Evolutionary conservation across 2,329 filamentous ascomycete genomes (phyloP).

Genomic region (Aureobasidium musti): DNA sequence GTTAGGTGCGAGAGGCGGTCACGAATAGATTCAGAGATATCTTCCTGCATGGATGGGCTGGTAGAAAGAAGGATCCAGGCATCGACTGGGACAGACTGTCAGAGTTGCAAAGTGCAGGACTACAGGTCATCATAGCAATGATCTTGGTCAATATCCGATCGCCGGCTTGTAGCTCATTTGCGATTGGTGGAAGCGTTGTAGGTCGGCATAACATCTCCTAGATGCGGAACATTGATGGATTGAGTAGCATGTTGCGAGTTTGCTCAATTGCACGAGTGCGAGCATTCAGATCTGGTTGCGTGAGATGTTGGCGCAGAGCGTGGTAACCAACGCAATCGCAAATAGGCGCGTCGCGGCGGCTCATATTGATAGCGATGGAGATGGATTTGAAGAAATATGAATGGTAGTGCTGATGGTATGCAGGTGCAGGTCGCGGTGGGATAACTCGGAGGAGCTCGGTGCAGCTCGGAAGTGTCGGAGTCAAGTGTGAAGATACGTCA

Average conservation of each 20-base stretch:
- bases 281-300: not conserved
- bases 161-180: not conserved
- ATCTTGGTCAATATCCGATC: not conserved
- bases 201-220: not conserved
- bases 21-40: not conserved
- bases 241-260: not conserved
- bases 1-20: not conserved
- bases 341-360: too few species aligned
- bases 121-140: not conserved
- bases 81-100: not conserved
- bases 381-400: not conserved
- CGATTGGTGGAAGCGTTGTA: not conserved
- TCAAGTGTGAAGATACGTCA: not conserved
- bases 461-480: not conserved
- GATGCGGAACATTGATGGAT: not conserved
- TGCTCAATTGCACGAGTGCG: not conserved
- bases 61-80: conserved; percentile 8
- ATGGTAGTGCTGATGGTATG: not conserved
- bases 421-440: not conserved
- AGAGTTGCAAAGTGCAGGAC: not conserved
- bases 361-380: not conserved
- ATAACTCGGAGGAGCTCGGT: not conserved
- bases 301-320: not conserved
- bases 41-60: not conserved
- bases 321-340: not conserved